These are phyloP conservation scores for Pythium volutum DNA, from an alignment of 352 stramenopile genomes.

Conservation along the genomic window DNA sequence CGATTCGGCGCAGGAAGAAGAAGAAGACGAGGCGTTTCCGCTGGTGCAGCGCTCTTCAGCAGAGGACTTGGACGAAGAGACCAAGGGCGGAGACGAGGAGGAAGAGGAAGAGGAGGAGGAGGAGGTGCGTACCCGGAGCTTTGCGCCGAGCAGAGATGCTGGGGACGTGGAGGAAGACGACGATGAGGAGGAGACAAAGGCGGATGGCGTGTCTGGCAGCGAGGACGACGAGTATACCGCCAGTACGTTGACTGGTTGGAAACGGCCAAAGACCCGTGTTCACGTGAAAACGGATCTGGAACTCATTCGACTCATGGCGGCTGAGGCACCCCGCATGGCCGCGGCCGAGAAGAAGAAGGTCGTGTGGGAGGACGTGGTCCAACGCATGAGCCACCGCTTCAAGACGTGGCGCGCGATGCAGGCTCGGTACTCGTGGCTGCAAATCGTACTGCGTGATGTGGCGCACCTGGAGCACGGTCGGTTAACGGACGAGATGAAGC, in stretches of 20 bases:
- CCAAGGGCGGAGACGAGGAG: neutral
- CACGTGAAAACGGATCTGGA: neutral
- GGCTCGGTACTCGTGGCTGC: neutral
- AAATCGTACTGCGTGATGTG: neutral
- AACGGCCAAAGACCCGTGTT: neutral
- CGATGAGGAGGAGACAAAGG: neutral
- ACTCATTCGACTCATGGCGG: neutral
- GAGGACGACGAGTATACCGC: neutral
- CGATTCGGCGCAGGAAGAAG: slow-evolving; percentile 6
- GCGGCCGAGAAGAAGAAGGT: neutral
- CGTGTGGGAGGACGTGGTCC: neutral
- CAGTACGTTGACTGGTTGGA: neutral
- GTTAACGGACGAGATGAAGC: slow-evolving; percentile 11
- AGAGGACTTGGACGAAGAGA: neutral
- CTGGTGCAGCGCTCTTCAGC: neutral
- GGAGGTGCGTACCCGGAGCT: neutral
- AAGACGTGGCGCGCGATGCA: neutral
- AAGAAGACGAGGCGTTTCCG: slow-evolving; percentile 16
- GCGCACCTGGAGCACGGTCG: neutral
- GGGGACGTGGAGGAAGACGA: neutral
- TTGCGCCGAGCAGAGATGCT: neutral
- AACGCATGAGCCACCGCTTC: slow-evolving; percentile 1
- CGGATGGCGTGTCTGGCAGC: neutral
- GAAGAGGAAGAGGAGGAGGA: neutral
- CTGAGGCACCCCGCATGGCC: neutral